phyloP scores from a whole-genome alignment of 768 basidiomycete genomes.

The Pleurotus sapidus region DNA sequence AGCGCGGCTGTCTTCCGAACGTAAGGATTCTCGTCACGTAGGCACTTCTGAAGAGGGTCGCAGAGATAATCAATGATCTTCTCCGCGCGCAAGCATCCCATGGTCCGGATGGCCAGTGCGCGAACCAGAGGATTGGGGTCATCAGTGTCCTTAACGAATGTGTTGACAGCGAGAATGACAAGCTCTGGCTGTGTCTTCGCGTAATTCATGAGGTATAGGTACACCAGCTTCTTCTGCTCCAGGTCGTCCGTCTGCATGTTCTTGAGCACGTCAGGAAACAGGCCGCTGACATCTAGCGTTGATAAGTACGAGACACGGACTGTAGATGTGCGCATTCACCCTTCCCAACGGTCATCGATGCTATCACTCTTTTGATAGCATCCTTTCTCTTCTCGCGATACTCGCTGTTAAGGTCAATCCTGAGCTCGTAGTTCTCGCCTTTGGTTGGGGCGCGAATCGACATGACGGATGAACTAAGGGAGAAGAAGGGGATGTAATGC shows the following conservation, averaged over 20 bases:
- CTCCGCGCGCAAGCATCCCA: slow-evolving; percentile 95
- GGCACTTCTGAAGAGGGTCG: slow-evolving; percentile 87
- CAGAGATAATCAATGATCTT: slow-evolving; percentile 99
- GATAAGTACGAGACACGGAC: not conserved
- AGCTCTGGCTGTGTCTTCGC: slow-evolving; percentile 99
- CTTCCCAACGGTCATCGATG: slow-evolving; percentile 99
- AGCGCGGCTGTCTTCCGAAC: slow-evolving; percentile 97
- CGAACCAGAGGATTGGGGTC: slow-evolving; percentile 96
- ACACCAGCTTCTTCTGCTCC: slow-evolving; percentile 99
- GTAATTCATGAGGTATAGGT: slow-evolving; percentile 98
- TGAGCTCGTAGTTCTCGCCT: slow-evolving; percentile 97
- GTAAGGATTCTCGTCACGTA: slow-evolving; percentile 96
- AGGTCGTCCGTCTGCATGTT: slow-evolving; percentile 99
- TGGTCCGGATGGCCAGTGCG: slow-evolving; percentile 94
- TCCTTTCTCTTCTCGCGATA: slow-evolving; percentile 95
- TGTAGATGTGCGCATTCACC: slow-evolving; percentile 41
- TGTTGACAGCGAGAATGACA: slow-evolving; percentile 98
- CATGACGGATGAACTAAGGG: slow-evolving; percentile 23
- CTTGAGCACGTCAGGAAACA: slow-evolving; percentile 98
- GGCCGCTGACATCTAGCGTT: slow-evolving; percentile 78
- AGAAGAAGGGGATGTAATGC: not conserved
- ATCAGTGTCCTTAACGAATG: slow-evolving; percentile 96
- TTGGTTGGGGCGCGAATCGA: slow-evolving; percentile 60
- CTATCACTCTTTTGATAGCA: slow-evolving; percentile 97
- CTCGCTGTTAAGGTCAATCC: slow-evolving; percentile 95